phyloP scores from a whole-genome alignment of 2,329 filamentous ascomycete genomes.

The Ramichloridium luteum region DNA sequence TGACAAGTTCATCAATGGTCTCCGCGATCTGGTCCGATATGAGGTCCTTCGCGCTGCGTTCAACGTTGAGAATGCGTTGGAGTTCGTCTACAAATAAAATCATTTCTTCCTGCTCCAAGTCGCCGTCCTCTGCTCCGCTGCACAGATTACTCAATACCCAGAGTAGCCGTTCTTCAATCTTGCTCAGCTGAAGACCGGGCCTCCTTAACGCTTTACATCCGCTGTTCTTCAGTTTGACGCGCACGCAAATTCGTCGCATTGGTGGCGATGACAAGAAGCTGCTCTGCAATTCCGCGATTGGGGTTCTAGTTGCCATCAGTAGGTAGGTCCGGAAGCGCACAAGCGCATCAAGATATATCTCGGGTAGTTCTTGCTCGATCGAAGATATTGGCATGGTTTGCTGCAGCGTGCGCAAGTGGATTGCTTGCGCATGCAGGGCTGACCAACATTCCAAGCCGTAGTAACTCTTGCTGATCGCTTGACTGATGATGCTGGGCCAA shows the following conservation, averaged over 20 bases:
- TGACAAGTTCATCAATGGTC: constrained; percentile 34
- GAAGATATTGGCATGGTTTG: constrained; percentile 25
- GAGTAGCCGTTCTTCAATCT: too few species aligned
- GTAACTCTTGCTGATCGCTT: background rate
- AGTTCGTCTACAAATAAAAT: constrained; percentile 40
- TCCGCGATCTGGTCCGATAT: constrained; percentile 7
- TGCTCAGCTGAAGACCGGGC: too few species aligned
- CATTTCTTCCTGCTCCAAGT: too few species aligned
- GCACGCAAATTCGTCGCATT: constrained; percentile 1
- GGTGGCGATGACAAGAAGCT: constrained; percentile 4
- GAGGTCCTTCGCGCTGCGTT: constrained; percentile 5
- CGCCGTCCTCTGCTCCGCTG: too few species aligned
- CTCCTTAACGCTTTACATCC: too few species aligned
- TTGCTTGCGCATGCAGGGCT: constrained; percentile 2
- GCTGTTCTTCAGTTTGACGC: too few species aligned
- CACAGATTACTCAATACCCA: too few species aligned
- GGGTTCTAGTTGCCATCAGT: constrained; percentile 22
- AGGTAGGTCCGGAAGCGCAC: constrained; percentile 32
- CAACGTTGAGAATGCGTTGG: constrained; percentile 29
- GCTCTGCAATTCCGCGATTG: constrained; percentile 11
- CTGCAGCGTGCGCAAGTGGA: constrained; percentile 10
- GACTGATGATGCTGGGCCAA: background rate
- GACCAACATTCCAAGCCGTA: constrained; percentile 1
- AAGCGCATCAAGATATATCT: constrained; percentile 29
- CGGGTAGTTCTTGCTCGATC: constrained; percentile 25